A percentile compares a stretch with the other conserved stretches of the same genome.
Conservation (phyloP, 2,329 filamentous ascomycete species). For the Boeremia lycopersici region DNA sequence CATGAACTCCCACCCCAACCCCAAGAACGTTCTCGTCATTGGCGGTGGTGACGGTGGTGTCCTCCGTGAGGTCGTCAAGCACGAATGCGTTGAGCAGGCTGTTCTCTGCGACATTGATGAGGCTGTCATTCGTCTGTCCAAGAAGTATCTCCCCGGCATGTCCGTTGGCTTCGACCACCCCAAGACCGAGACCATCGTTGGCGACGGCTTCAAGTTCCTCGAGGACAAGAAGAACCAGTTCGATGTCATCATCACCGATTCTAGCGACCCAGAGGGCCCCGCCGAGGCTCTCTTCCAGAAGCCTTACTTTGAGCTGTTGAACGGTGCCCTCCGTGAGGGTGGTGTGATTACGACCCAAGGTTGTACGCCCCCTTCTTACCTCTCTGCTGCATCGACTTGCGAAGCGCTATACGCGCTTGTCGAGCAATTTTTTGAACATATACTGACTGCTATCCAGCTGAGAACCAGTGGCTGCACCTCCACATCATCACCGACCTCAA, state of each 20-base stretch:
- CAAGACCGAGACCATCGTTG: conserved; percentile 89
- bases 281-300: conserved; percentile 98
- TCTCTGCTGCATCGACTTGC: conserved; percentile 26
- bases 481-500: conserved; percentile 92
- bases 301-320: conserved; percentile 94
- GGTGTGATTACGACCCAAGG: conserved; percentile 99
- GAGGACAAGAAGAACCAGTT: conserved; percentile 96
- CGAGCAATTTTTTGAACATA: conserved; percentile 19
- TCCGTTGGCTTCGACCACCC: conserved; percentile 90
- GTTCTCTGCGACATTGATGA: conserved; percentile 98
- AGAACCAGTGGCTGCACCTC: conserved; percentile 99
- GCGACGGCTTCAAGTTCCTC: conserved; percentile 98
- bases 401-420: conserved; percentile 20
- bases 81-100: conserved; percentile 94
- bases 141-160: conserved; percentile 97
- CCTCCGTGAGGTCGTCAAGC: conserved; percentile 98
- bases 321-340: conserved; percentile 87
- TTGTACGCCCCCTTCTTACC: conserved; percentile 80
- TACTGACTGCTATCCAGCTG: conserved; percentile 64
- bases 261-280: conserved; percentile 94
- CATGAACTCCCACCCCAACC: conserved; percentile 97
- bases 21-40: conserved; percentile 98
- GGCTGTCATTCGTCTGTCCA: conserved; percentile 97
- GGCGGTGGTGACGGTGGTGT: conserved; percentile 97
- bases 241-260: conserved; percentile 99